phyloP scores from a whole-genome alignment of 2,329 filamentous ascomycete genomes.

The Tolypocladium amazonense region DNA sequence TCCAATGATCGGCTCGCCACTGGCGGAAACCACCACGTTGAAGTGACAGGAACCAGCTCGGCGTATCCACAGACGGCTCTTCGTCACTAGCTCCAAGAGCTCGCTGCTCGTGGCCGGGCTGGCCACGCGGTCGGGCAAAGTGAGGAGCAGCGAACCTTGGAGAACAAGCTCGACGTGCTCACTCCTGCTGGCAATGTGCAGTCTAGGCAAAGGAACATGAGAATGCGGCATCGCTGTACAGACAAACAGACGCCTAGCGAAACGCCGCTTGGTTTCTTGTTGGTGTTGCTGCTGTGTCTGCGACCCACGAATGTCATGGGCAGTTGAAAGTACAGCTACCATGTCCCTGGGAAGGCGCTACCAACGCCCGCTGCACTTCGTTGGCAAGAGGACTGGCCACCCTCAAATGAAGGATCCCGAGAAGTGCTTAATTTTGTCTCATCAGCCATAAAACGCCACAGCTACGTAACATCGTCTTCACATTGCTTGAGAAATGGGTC shows the following conservation, averaged over 20 bases:
- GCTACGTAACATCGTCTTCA: background rate
- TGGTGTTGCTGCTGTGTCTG: background rate
- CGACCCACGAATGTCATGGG: too few species aligned
- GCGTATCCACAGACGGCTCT: constrained; percentile 20
- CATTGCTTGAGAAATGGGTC: background rate
- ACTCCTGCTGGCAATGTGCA: constrained; percentile 11
- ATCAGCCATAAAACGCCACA: background rate
- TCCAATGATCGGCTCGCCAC: constrained; percentile 8
- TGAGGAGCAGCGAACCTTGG: constrained; percentile 14
- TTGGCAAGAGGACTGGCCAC: background rate
- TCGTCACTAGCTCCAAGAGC: constrained; percentile 10
- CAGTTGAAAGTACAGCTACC: too few species aligned
- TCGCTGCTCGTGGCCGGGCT: constrained; percentile 9
- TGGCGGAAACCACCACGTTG: constrained; percentile 12
- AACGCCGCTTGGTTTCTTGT: too few species aligned
- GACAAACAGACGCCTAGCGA: background rate
- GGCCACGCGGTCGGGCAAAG: constrained; percentile 8
- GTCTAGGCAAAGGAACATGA: constrained; percentile 12
- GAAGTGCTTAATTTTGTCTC: background rate
- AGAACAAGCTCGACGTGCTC: constrained; percentile 13
- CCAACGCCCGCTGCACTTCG: background rate
- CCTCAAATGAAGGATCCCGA: background rate
- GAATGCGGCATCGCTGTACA: constrained; percentile 3
- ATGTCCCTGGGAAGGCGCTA: background rate
- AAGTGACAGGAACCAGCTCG: constrained; percentile 19